Conservation (phyloP, 129 eudicot genomes). For the Heracleum sosnowskyi region DNA sequence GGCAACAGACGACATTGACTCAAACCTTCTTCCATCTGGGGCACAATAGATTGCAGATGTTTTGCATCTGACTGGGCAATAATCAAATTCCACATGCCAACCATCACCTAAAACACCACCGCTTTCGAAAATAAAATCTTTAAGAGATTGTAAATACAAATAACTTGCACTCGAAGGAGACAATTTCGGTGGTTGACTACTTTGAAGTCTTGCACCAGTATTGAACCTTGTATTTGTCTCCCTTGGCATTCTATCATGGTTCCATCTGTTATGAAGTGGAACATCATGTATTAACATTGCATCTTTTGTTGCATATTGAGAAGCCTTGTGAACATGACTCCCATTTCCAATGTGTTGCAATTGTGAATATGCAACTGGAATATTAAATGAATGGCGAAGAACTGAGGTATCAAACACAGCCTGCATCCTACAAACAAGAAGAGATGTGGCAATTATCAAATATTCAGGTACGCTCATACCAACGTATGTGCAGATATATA, state of each 20-base stretch:
- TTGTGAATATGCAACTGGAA: slow-evolving; percentile 32
- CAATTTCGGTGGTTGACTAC: slow-evolving; percentile 20
- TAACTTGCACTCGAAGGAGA: slow-evolving; percentile 22
- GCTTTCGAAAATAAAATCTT: slow-evolving; percentile 48
- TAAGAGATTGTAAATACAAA: slow-evolving; percentile 53
- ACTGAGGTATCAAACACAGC: slow-evolving; percentile 27
- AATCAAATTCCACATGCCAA: slow-evolving; percentile 73
- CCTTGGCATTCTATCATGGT: slow-evolving; percentile 4
- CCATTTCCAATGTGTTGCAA: slow-evolving; percentile 22
- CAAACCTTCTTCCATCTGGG: slow-evolving; percentile 64
- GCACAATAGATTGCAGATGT: slow-evolving; percentile 51
- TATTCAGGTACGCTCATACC: background rate
- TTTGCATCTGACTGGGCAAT: slow-evolving; percentile 28
- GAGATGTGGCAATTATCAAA: slow-evolving; percentile 8
- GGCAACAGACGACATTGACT: slow-evolving; percentile 67
- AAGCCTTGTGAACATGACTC: slow-evolving; percentile 26
- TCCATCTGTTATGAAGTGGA: slow-evolving; percentile 14
- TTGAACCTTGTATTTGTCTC: background rate
- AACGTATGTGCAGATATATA: background rate
- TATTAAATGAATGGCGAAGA: slow-evolving; percentile 28
- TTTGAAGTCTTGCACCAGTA: background rate
- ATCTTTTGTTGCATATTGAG: slow-evolving; percentile 15
- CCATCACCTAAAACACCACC: slow-evolving; percentile 54
- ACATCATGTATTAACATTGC: slow-evolving; percentile 26
- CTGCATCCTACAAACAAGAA: slow-evolving; percentile 37